Evolutionary conservation across 257 asterid genomes (phyloP).

Genomic region (Solanum pimpinellifolium): DNA sequence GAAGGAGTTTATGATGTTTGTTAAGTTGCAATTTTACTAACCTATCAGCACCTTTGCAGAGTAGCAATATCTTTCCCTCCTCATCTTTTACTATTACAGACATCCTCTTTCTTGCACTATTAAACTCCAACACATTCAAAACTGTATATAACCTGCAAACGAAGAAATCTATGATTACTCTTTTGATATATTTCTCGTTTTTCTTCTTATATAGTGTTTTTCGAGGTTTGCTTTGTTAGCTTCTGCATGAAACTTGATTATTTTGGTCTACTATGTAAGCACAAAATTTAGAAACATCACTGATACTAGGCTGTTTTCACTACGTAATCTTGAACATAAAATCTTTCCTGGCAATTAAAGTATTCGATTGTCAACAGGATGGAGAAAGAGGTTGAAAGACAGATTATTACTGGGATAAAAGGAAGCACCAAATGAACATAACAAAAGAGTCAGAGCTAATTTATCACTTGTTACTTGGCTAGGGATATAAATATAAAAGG

Average conservation of each 20-base stretch:
- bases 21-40: slow-evolving; percentile 18
- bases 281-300: neutral
- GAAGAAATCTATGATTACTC: neutral
- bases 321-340: neutral
- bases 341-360: neutral
- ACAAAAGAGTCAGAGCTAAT: neutral
- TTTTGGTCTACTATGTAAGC: neutral
- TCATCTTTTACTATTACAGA: slow-evolving; percentile 74
- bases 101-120: slow-evolving; percentile 86
- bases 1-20: neutral
- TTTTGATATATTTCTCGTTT: neutral
- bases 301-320: neutral
- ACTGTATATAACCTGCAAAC: slow-evolving; percentile 60
- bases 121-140: slow-evolving; percentile 66
- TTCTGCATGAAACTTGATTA: neutral
- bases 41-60: slow-evolving; percentile 96
- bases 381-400: neutral
- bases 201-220: neutral
- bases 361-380: neutral
- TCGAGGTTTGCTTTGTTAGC: neutral
- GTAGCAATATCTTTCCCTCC: slow-evolving; percentile 61
- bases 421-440: neutral
- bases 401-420: neutral
- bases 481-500: neutral
- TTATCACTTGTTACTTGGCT: neutral